Evolutionary conservation across 495 filamentous ascomycete species (phyloP), one percentile per base, ranked within the genome.

Genomic region (Evansstolkia leycettana): DNA sequence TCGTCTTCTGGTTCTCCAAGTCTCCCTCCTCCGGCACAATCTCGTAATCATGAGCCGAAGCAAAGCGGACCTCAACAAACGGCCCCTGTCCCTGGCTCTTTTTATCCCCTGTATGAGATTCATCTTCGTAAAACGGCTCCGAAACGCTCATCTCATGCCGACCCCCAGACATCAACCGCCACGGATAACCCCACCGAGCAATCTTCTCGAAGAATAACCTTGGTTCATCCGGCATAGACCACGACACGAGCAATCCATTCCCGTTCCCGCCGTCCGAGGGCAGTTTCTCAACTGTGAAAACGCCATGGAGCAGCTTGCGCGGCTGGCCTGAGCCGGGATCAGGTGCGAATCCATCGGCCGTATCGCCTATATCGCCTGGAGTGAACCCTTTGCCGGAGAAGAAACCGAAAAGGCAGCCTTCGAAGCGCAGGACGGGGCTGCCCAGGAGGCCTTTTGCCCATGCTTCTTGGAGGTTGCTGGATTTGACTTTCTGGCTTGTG

Each of bases 121-220:
- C n/a, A n/a, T 17, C 47, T 16, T 28, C 34, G 2, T 30, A 26
- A 32, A 52, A 58, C 28, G 48, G 52, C 36, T 43, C 34, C 2
- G 52, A 56, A 1, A 61, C 50, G 31, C 57, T 51, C 33, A 54
- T 42, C 46, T 62, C 58, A 46, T 55, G 51, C 23, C 53, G 39
- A 8, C 55, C 51, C 1, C 51, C 50, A 2, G 47, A 52, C 55
- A 59, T 53, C 36, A 57, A 34, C 2, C 58, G 55, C 46, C 49
- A 62, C 17, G 55, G 53, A 44, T 55, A 58, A 15, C 55, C 55
- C 49, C 51, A 59, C 0, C 33, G 35, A 0, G 51, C 33, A 28
- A 59, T 51, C 33, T 29, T 44, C 27, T 59, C 55, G 26, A 57
- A 62, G 33, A 59, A 53, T 10, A 34, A 5, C 2, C 53, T 43